Evolutionary conservation across 2,329 filamentous ascomycete genomes (phyloP), one percentile per base, ranked within the genome.

Genomic region (Trichoderma semiorbis): DNA sequence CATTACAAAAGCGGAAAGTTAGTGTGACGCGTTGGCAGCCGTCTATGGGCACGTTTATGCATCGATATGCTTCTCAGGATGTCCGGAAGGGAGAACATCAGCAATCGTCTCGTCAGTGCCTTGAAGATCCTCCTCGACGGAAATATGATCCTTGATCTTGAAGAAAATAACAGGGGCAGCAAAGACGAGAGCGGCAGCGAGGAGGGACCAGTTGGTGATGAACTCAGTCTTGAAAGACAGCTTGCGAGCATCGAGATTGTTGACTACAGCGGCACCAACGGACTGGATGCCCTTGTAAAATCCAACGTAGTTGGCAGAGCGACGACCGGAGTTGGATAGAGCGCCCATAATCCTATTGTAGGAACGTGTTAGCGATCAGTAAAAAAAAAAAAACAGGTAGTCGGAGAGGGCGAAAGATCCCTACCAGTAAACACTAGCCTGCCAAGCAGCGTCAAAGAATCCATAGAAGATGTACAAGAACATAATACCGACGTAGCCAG

Each of bases 401-500:
- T 18, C 39, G 39, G 39, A 2, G 39, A 43, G 39, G 39, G 16
- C 7, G 39, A 7, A 18, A 43, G 39, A 43, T 43, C 39, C 39
- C 84, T 50, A 66, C 89, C 89, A 91, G 82, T 91, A 91, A 66
- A 89, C 87, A 74, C 83, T 86, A 3, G 87, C 88, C 84, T 98
- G 95, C 91, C 94, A 98, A 69, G 91, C 88, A 57, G 95, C 93
- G 80, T 98, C 95, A 76, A 91, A 96, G 81, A 96, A 91, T 50
- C 94, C 94, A 80, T 96, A 97, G 82, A 95, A 95, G 77, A 97
- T 93, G 84, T 94, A 97, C 67, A 97, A 83, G 80, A 97, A 93
- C 89, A 97, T 93, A 12, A 93, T 92, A 0, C 92, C 93, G 72
- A 91, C 85, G 79, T 92, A 96, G 26, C 89, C 89, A 36, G 85